Base-by-base conservation (phyloP, 208 protist species). In the Leptomonas seymouri region DNA sequence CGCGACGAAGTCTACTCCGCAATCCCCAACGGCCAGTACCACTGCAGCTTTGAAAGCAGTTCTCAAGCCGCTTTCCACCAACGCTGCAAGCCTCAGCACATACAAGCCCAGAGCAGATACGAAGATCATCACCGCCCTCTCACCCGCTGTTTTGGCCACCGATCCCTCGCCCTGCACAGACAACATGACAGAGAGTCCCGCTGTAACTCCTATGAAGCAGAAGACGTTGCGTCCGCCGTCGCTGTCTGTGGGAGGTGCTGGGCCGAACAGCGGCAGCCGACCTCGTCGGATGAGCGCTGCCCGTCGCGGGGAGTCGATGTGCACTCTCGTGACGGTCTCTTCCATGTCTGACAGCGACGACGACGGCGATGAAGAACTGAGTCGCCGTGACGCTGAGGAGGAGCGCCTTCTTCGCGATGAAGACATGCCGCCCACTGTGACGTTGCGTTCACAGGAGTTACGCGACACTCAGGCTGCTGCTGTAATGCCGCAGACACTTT, bases 281-380 rank as follows among this genome's bases (percentile, higher is more conserved):
- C 58, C 50, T 20, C 71, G 62, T 46, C 61, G 62, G 41, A 18
- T 63, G n/a, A 57, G 59, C 58, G 48, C 66, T 15, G 61, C 62
- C 39, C 56, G 42, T 11, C 71, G 69, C 28, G 71, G 71, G n/a
- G 76, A 82, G 36, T 82, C 76, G 21, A 64, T 74, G 50, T 71
- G 71, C 57, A 82, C 71, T 1, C 53, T 78, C 46, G 66, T 82
- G 28, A 82, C 76, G 28, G 71, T 82, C 27, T 82, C 76, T 28
- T 75, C 76, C 69, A 78, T 77, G 69, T 82, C 76, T 8, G 70
- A 66, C 60, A 36, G 56, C 20, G 64, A 71, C 20, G 54, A 49
- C 46, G 71, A 62, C n/a, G n/a, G n/a, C n/a, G n/a, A n/a, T n/a
- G n/a, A n/a, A n/a, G n/a, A n/a, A n/a, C 11, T 14, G 14, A 44